Conservation (phyloP, 768 basidiomycete genomes). For the Boletus patriciae region DNA sequence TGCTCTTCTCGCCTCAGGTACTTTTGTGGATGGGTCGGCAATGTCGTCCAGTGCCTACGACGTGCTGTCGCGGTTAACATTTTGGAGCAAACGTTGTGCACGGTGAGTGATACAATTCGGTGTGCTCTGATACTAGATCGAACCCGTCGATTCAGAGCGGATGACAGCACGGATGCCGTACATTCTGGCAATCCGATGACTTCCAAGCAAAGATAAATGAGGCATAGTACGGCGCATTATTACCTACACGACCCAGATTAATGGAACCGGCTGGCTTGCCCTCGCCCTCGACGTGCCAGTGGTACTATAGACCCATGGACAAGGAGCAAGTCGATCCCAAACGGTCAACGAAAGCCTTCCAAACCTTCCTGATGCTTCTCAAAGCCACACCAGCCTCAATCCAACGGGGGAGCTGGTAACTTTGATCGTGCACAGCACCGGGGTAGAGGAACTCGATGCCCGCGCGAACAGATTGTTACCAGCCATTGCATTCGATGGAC, state of each 20-base stretch:
- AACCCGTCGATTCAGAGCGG: not conserved
- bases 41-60: not conserved
- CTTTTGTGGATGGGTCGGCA: not conserved
- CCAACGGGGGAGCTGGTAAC: not conserved
- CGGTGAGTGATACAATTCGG: not conserved
- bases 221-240: not conserved
- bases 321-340: not conserved
- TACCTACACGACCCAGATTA: constrained; percentile 6
- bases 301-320: too few species aligned
- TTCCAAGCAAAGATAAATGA: not conserved
- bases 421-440: not conserved
- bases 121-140: not conserved
- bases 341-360: not conserved
- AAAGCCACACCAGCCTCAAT: not conserved
- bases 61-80: not conserved
- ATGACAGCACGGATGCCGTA: constrained; percentile 10
- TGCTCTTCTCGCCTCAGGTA: too few species aligned
- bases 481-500: not conserved
- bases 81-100: not conserved
- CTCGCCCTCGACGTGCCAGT: too few species aligned
- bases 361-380: not conserved
- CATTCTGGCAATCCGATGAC: constrained; percentile 6
- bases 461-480: not conserved
- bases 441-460: not conserved
- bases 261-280: constrained; percentile 9